phyloP scores from a whole-genome alignment of 73 alveolate genomes.

The Paramecium tetraurelia region DNA sequence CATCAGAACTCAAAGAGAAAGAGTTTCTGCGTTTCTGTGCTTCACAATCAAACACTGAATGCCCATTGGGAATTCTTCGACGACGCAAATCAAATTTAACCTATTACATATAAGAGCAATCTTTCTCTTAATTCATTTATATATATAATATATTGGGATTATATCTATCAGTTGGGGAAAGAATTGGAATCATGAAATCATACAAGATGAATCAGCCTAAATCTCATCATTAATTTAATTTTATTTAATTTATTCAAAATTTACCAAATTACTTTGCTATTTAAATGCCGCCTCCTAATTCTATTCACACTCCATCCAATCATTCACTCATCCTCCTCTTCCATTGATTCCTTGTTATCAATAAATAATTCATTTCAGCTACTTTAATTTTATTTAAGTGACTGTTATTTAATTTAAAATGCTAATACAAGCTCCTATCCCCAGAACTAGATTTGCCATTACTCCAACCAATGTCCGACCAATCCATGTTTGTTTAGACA shows the following conservation, averaged over 20 bases:
- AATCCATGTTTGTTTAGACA: not conserved
- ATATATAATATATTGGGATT: not conserved
- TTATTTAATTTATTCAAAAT: not conserved
- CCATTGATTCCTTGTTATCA: not conserved
- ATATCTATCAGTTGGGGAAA: slow-evolving; percentile 33
- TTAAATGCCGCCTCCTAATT: not conserved
- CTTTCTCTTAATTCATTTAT: slow-evolving; percentile 35
- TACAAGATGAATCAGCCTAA: slow-evolving; percentile 16
- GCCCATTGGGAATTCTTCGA: not conserved
- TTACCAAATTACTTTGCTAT: not conserved
- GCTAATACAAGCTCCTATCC: not conserved
- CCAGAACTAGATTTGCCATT: not conserved
- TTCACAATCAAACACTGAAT: not conserved
- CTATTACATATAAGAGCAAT: not conserved
- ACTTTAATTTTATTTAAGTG: not conserved
- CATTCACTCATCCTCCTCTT: not conserved
- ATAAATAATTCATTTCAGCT: not conserved
- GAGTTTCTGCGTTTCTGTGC: not conserved
- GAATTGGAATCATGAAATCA: slow-evolving; percentile 13
- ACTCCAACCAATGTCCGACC: slow-evolving; percentile 18
- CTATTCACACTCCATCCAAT: too few relatives aligned
- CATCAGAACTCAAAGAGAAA: slow-evolving; percentile 10
- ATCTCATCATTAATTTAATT: slow-evolving; percentile 8
- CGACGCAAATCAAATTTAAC: slow-evolving; percentile 28
- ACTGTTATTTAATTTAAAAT: not conserved